Evolutionary conservation across 2,329 filamentous ascomycete species (phyloP).

Genomic region (Hymenoscyphus linearis): DNA sequence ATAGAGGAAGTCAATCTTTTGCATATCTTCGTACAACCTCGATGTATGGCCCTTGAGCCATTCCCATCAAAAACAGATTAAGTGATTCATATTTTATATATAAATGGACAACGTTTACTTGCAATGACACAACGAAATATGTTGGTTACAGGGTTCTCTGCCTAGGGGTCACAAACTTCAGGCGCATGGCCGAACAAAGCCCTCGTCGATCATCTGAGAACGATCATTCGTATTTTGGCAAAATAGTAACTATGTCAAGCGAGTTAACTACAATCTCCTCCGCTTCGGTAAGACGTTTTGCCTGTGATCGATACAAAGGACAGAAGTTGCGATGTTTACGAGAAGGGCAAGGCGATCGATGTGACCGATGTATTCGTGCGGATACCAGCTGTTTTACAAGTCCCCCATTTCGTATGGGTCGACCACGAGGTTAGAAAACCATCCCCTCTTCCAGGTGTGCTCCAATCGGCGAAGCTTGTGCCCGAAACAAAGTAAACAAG

Average conservation of each 20-base stretch:
- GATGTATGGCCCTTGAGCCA: too few relatives aligned
- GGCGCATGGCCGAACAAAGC: not conserved
- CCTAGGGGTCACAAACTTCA: too few relatives aligned
- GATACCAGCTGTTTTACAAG: not conserved
- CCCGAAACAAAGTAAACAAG: not conserved
- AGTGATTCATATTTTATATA: too few relatives aligned
- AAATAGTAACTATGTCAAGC: not conserved
- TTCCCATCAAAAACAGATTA: too few relatives aligned
- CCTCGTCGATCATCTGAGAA: not conserved
- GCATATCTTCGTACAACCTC: too few relatives aligned
- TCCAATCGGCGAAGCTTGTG: not conserved
- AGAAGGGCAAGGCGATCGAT: not conserved
- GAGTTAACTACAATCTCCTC: not conserved
- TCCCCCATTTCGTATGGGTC: not conserved
- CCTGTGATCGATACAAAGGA: not conserved
- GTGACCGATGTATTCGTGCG: not conserved
- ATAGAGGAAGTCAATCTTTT: too few relatives aligned
- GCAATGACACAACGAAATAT: too few relatives aligned
- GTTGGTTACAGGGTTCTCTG: too few relatives aligned
- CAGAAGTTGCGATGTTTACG: not conserved
- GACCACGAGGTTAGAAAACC: not conserved
- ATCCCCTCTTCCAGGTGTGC: not conserved
- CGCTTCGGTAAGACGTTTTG: not conserved
- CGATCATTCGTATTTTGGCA: not conserved
- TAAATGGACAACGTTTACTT: too few relatives aligned